These are phyloP conservation scores for Lagenidium sp. DNA, from an alignment of 352 stramenopile species.

Conservation along the genomic window DNA sequence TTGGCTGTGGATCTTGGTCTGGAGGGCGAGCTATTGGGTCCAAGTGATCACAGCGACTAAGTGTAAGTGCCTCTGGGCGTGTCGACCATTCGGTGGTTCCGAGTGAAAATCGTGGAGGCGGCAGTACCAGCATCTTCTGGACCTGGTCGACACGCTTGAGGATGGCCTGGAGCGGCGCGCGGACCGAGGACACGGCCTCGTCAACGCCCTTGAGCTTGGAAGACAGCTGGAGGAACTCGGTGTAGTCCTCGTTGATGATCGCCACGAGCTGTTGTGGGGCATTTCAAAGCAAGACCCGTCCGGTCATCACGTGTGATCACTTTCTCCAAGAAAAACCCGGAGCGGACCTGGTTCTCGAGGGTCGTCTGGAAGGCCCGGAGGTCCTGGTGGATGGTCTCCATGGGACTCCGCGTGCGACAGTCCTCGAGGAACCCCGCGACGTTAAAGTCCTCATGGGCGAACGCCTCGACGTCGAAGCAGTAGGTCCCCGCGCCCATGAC, in stretches of 20 bases:
- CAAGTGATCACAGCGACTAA: background rate
- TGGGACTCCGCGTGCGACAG: conserved; percentile 57
- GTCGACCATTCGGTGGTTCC: too few relatives aligned
- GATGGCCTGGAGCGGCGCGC: conserved; percentile 57
- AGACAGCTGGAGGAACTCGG: conserved; percentile 85
- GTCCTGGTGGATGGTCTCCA: conserved; percentile 82
- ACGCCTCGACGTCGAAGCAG: conserved; percentile 79
- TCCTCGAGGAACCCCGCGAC: conserved; percentile 65
- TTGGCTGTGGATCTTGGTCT: conserved; percentile 41
- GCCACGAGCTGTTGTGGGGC: conserved; percentile 61
- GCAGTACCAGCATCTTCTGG: too few relatives aligned
- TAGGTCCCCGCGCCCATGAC: conserved; percentile 27
- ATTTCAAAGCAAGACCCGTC: too few relatives aligned
- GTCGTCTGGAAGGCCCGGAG: conserved; percentile 77
- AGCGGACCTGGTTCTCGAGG: conserved; percentile 74
- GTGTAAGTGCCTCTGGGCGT: too few relatives aligned
- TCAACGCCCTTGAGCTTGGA: conserved; percentile 83
- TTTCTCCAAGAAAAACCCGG: too few relatives aligned
- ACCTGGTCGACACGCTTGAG: conserved; percentile 72
- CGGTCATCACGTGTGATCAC: too few relatives aligned
- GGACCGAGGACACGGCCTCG: conserved; percentile 73
- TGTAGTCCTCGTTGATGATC: conserved; percentile 88
- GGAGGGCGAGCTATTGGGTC: conserved; percentile 14
- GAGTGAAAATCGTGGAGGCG: too few relatives aligned
- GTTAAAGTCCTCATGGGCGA: conserved; percentile 68